Base-by-base conservation (phyloP, 2,329 filamentous ascomycete species). In the Colletotrichum higginsianum region DNA sequence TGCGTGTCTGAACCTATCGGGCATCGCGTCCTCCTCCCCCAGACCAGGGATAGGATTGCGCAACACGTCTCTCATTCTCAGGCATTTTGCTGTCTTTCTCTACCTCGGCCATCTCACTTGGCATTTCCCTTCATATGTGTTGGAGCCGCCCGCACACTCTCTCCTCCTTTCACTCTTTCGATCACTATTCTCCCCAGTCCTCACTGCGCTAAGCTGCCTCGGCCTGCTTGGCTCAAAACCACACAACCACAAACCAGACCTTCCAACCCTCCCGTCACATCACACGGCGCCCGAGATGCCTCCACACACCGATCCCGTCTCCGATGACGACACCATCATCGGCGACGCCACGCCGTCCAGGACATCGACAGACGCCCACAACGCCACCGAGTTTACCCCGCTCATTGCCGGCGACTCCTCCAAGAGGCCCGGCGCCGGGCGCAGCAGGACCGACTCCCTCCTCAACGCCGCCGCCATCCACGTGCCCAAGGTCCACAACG, bases 401-500 rank as follows among this genome's bases (percentile, higher is more conserved):
- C 62, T 72, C 44, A 8, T 72, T 49, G n/a, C 46, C 4, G 26
- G 8, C 8, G 5, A 30, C n/a, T 47, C 62, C 40, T 15, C 42
- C 42, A 35, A 46, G 47, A 56, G 61, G 16, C 60, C 66, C 61
- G 61, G 47, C 26, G 7, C 49, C 56, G 53, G 46, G 21, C 68
- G 53, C 30, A 42, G 67, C 26, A 65, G 63, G 21, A 46, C 62
- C 26, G 52, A 62, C 40, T 72, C 71, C 38, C 44, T 73, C 53
- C 53, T 72, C 49, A 47, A 52, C 26, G 61, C 61, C n/a, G 57
- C 60, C 30, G 49, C 44, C 23, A 53, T 71, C 23, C 70, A 66
- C 16, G 66, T 78, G 2, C 77, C 78, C 44, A 75, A 77, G 67
- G 66, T 72, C 63, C 79, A 67, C 71, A 76, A 73, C 75, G 77